phyloP scores from a whole-genome alignment of 495 filamentous ascomycete genomes.

The Parathielavia appendiculata region DNA sequence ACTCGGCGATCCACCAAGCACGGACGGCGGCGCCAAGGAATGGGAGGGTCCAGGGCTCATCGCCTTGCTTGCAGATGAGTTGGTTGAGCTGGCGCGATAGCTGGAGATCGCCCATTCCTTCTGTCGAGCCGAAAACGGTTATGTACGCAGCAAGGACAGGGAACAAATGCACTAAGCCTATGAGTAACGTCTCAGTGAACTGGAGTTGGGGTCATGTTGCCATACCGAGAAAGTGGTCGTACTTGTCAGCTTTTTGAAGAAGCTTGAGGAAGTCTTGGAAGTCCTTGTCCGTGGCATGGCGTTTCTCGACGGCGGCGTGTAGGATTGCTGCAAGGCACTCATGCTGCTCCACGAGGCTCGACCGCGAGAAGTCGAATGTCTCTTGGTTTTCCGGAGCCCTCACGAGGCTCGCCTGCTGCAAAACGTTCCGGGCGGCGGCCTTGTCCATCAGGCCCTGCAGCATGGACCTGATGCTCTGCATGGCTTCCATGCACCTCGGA shows the following conservation, averaged over 20 bases:
- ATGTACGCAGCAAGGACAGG: conserved; percentile 71
- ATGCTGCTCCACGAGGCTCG: conserved; percentile 75
- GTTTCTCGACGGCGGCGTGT: conserved; percentile 68
- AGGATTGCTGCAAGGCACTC: conserved; percentile 76
- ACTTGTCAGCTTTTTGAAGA: conserved; percentile 63
- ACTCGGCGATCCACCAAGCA: conserved; percentile 84
- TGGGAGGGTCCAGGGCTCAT: conserved; percentile 60
- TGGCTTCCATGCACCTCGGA: conserved; percentile 62
- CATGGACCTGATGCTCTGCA: conserved; percentile 68
- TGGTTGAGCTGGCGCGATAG: conserved; percentile 65
- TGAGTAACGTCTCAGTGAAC: neutral
- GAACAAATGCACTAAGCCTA: conserved; percentile 66
- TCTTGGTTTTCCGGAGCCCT: conserved; percentile 66
- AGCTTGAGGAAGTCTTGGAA: conserved; percentile 62
- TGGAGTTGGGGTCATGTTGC: too few relatives aligned
- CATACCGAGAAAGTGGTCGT: conserved; percentile 54
- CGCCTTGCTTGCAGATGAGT: conserved; percentile 54
- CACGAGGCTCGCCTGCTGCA: conserved; percentile 53
- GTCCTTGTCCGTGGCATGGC: conserved; percentile 62
- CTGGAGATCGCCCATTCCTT: conserved; percentile 51
- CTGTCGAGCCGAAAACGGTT: conserved; percentile 65
- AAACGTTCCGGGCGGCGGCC: conserved; percentile 60
- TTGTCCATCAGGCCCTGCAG: conserved; percentile 67
- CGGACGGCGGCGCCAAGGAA: conserved; percentile 70
- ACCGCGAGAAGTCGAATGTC: conserved; percentile 64